Conservation (phyloP, 1,139 yeast genomes). For the Debaryomyces coudertii region DNA sequence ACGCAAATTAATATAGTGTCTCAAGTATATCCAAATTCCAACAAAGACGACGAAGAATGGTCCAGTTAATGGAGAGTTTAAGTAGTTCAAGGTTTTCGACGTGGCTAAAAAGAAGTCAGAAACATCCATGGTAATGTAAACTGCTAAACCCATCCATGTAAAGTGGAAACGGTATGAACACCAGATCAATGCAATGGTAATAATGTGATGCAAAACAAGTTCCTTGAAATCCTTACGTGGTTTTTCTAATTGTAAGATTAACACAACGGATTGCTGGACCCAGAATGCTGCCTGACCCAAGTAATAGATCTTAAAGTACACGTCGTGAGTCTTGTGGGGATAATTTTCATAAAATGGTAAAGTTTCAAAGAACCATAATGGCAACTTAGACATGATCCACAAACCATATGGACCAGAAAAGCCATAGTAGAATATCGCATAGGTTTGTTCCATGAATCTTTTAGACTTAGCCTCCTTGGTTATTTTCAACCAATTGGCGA, state of each 20-base stretch:
- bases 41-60: slow-evolving; percentile 74
- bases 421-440: slow-evolving; percentile 80
- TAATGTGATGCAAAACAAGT: slow-evolving; percentile 88
- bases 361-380: slow-evolving; percentile 89
- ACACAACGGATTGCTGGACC: slow-evolving; percentile 90
- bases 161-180: slow-evolving; percentile 93
- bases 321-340: slow-evolving; percentile 81
- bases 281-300: slow-evolving; percentile 95
- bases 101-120: slow-evolving; percentile 86
- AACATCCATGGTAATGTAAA: slow-evolving; percentile 93
- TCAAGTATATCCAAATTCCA: slow-evolving; percentile 77
- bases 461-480: slow-evolving; percentile 60
- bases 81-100: slow-evolving; percentile 82
- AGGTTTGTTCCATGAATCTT: slow-evolving; percentile 93
- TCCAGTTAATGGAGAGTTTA: slow-evolving; percentile 65
- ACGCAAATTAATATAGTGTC: slow-evolving; percentile 81
- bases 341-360: slow-evolving; percentile 74
- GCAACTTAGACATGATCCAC: slow-evolving; percentile 81
- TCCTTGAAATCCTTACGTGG: slow-evolving; percentile 94
- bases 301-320: slow-evolving; percentile 76
- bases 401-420: slow-evolving; percentile 84
- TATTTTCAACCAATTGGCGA: slow-evolving; percentile 60
- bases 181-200: slow-evolving; percentile 87
- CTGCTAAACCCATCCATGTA: slow-evolving; percentile 91
- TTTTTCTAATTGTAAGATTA: slow-evolving; percentile 83